A percentile compares a stretch with the other conserved stretches of the same genome.
Evolutionary conservation across 179 eudicot genomes (phyloP).

Genomic region (Camellia oleifera): DNA sequence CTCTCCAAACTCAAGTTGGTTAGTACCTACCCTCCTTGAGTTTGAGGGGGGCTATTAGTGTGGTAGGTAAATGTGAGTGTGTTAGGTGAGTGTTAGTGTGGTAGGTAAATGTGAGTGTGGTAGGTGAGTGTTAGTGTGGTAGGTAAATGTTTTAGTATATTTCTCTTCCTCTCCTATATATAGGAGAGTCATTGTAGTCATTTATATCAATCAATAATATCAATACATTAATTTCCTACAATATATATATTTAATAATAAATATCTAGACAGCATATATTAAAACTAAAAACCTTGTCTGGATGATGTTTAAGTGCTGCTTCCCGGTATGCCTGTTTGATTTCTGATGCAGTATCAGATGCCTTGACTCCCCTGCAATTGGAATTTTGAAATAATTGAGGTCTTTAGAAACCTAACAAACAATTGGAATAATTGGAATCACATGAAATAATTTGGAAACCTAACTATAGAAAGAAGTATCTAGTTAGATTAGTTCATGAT

Average conservation of each 20-base stretch:
- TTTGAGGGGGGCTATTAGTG: too few species aligned
- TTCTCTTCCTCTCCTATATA: too few species aligned
- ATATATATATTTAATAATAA: neutral
- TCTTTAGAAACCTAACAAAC: slow-evolving; percentile 2
- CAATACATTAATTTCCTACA: too few species aligned
- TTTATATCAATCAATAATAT: too few species aligned
- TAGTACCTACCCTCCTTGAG: too few species aligned
- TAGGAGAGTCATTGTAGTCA: too few species aligned
- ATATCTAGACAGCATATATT: neutral
- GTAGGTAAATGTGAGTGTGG: too few species aligned
- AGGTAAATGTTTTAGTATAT: too few species aligned
- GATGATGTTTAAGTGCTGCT: slow-evolving; percentile 85
- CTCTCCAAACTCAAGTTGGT: too few species aligned
- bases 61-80: too few species aligned
- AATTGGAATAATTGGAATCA: neutral
- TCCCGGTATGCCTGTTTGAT: slow-evolving; percentile 80
- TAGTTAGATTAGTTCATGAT: neutral
- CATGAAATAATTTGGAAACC: neutral
- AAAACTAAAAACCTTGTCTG: slow-evolving; percentile 60
- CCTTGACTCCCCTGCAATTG: slow-evolving; percentile 58
- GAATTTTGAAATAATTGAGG: neutral
- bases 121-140: too few species aligned
- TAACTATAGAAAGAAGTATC: neutral
- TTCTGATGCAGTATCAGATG: slow-evolving; percentile 56
- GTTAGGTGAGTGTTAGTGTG: too few species aligned